Conservation (phyloP, 1,284 basidiomycete species). For the Xerocomus minutiporus region DNA sequence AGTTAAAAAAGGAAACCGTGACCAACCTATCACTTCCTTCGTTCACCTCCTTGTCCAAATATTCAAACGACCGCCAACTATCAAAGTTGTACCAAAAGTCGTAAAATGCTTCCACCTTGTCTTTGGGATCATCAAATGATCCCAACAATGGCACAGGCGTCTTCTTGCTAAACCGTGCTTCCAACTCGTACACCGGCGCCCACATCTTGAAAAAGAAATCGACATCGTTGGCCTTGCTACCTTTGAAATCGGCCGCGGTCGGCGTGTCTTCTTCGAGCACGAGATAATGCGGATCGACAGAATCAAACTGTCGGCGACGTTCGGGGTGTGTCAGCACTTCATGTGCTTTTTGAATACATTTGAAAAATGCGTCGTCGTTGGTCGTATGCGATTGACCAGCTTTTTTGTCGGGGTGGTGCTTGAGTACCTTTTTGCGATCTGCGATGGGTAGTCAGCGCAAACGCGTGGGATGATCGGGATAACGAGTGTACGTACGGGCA, state of each 20-base stretch:
- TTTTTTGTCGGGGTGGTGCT: conserved; percentile 99
- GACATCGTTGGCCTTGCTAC: conserved; percentile 41
- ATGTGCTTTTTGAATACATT: conserved; percentile 96
- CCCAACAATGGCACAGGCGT: conserved; percentile 89
- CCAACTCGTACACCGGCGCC: conserved; percentile 82
- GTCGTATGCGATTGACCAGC: conserved; percentile 67
- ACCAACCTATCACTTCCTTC: conserved; percentile 91
- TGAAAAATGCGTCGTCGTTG: conserved; percentile 99
- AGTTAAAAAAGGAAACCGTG: background rate
- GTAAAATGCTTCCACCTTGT: conserved; percentile 90
- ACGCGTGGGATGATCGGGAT: conserved; percentile 1
- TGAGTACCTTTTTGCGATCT: conserved; percentile 98
- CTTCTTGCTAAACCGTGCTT: conserved; percentile 85
- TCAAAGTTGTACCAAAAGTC: conserved; percentile 99
- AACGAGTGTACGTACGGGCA: conserved; percentile 67
- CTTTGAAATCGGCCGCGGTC: conserved; percentile 61
- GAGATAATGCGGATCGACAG: conserved; percentile 78
- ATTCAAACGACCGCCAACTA: conserved; percentile 97
- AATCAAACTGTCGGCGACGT: conserved; percentile 93
- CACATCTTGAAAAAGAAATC: conserved; percentile 59
- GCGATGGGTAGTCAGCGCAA: conserved; percentile 1
- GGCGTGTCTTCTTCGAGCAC: conserved; percentile 79
- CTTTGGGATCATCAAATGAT: conserved; percentile 66
- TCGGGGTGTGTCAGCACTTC: conserved; percentile 88
- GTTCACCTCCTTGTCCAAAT: conserved; percentile 97